Conservation (phyloP, 257 asterid genomes). For the Cinchona pubescens region DNA sequence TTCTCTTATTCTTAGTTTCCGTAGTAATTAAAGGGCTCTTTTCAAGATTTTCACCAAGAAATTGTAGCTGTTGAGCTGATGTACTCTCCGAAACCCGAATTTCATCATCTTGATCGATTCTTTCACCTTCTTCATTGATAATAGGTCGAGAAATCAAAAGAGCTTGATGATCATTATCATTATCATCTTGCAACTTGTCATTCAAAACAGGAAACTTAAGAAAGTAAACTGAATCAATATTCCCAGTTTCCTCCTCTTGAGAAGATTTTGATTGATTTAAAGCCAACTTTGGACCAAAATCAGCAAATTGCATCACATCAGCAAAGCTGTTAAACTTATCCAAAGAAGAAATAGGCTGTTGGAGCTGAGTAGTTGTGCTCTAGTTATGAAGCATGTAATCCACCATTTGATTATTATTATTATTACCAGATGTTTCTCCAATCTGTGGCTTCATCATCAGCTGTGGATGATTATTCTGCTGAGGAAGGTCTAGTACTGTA, state of each 20-base stretch:
- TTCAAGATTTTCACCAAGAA: slow-evolving; percentile 45
- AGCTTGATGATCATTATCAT: slow-evolving; percentile 18
- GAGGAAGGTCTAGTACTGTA: slow-evolving; percentile 24
- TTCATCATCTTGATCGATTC: slow-evolving; percentile 4
- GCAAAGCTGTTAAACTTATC: slow-evolving; percentile 85
- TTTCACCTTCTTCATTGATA: slow-evolving; percentile 18
- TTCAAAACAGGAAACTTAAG: slow-evolving; percentile 77
- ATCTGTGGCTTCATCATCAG: slow-evolving; percentile 27
- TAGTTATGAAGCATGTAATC: slow-evolving; percentile 62
- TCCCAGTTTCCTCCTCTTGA: slow-evolving; percentile 48
- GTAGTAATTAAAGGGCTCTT: slow-evolving; percentile 24
- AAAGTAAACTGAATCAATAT: slow-evolving; percentile 63
- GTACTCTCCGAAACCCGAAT: slow-evolving; percentile 6
- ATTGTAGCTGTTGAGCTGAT: slow-evolving; percentile 34
- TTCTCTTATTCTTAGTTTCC: slow-evolving; percentile 52
- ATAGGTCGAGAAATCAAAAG: slow-evolving; percentile 28
- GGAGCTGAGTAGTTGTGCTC: slow-evolving; percentile 27
- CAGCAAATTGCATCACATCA: slow-evolving; percentile 90
- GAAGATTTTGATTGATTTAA: slow-evolving; percentile 42
- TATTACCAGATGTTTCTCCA: slow-evolving; percentile 36
- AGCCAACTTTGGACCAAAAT: slow-evolving; percentile 66
- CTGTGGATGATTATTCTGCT: slow-evolving; percentile 22
- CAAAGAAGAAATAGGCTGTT: slow-evolving; percentile 29
- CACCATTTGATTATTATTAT: slow-evolving; percentile 35
- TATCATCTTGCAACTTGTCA: slow-evolving; percentile 44